Evolutionary conservation across 352 stramenopile genomes (phyloP).

Genomic region (Globisporangium cylindrosporum): DNA sequence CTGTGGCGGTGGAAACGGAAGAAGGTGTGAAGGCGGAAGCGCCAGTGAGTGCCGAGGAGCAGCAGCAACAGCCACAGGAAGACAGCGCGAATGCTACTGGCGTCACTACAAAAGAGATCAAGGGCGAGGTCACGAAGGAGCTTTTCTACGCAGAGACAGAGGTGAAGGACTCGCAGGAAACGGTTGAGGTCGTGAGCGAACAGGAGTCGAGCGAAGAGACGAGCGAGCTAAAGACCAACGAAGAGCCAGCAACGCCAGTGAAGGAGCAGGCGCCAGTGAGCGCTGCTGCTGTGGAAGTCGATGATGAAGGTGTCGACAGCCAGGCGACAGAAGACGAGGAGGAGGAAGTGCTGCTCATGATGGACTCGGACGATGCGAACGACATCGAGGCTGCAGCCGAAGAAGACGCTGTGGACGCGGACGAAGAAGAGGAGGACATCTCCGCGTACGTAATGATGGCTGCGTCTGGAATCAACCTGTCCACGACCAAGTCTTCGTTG

Average conservation of each 20-base stretch:
- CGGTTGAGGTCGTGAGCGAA: background rate
- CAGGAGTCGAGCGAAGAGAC: constrained; percentile 4
- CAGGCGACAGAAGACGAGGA: constrained; percentile 24
- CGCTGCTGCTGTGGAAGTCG: constrained; percentile 6
- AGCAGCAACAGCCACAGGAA: constrained; percentile 11
- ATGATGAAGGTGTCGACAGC: constrained; percentile 6
- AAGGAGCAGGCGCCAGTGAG: constrained; percentile 1
- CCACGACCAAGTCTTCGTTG: constrained; percentile 8
- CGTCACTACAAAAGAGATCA: constrained; percentile 4
- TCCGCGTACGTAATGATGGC: constrained; percentile 56
- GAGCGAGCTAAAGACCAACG: background rate
- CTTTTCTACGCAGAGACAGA: background rate
- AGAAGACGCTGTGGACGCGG: constrained; percentile 23
- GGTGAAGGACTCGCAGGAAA: constrained; percentile 8
- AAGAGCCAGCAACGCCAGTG: background rate
- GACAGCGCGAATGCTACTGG: background rate
- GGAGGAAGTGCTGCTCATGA: constrained; percentile 44
- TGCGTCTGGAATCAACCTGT: constrained; percentile 43
- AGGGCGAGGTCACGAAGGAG: constrained; percentile 9
- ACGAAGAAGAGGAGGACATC: constrained; percentile 38
- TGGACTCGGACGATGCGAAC: constrained; percentile 43
- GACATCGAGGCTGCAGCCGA: constrained; percentile 24
- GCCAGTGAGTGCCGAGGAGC: background rate
- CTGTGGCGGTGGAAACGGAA: background rate
- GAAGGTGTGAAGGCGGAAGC: too few relatives aligned